Conservation (phyloP, 2,329 filamentous ascomycete species). For the Blastomyces parvus region DNA sequence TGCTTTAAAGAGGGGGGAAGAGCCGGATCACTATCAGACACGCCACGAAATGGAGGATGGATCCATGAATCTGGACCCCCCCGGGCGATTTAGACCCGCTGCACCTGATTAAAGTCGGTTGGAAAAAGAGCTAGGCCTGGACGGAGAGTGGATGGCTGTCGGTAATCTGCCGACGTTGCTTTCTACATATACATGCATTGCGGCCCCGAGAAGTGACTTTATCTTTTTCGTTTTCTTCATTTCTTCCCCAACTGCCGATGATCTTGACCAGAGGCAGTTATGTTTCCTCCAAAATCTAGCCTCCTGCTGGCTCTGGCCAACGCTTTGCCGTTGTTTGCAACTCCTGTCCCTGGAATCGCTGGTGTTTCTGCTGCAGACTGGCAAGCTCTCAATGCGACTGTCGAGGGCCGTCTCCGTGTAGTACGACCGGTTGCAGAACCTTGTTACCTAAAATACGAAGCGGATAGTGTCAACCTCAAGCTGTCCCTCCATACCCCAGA, state of each 20-base stretch:
- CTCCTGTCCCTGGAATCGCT: slow-evolving; percentile 1
- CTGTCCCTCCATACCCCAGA: slow-evolving; percentile 2
- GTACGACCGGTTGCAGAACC: slow-evolving; percentile 7
- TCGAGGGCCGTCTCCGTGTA: slow-evolving; percentile 7
- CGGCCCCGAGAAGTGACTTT: neutral
- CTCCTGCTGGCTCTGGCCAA: slow-evolving; percentile 6
- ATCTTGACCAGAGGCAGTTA: slow-evolving; percentile 3
- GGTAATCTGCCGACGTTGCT: neutral
- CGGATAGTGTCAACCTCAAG: neutral
- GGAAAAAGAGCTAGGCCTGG: neutral
- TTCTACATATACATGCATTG: neutral
- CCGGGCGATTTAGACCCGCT: neutral
- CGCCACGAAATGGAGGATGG: neutral
- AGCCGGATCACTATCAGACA: no score
- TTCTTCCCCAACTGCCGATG: neutral
- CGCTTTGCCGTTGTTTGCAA: slow-evolving; percentile 2
- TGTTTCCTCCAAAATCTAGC: slow-evolving; percentile 7
- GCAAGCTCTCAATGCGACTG: slow-evolving; percentile 8
- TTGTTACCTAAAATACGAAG: slow-evolving; percentile 7
- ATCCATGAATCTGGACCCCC: neutral
- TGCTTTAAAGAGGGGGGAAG: neutral
- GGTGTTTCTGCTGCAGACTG: slow-evolving; percentile 8
- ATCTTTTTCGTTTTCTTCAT: neutral
- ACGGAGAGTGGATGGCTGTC: neutral
- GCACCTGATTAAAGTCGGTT: neutral